Evolutionary conservation across 148 eudicot genomes (phyloP).

Genomic region (Chenopodium suecicum): DNA sequence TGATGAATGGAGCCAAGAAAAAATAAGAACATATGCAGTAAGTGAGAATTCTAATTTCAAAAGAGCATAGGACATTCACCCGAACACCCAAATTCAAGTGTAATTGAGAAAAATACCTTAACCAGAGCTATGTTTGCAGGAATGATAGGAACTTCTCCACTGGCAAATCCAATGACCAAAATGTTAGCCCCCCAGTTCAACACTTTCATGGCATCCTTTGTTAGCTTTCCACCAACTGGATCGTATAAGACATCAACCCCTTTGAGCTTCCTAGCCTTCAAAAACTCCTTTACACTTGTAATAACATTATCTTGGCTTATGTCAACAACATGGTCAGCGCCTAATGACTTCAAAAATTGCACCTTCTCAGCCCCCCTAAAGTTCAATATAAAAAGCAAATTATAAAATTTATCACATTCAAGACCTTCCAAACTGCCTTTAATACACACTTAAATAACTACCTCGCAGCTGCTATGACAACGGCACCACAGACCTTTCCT

Average conservation of each 20-base stretch:
- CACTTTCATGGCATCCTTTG: conserved; percentile 74
- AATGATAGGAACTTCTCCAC: conserved; percentile 92
- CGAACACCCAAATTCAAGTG: not conserved
- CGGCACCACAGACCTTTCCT: conserved; percentile 87
- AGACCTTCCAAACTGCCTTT: not conserved
- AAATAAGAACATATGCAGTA: not conserved
- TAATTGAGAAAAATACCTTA: conserved; percentile 51
- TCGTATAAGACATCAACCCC: conserved; percentile 97
- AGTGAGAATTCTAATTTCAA: not conserved
- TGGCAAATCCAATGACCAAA: conserved; percentile 90
- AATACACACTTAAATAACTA: conserved; percentile 19
- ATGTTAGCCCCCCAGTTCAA: conserved; percentile 97
- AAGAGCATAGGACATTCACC: too few relatives aligned
- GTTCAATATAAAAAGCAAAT: conserved; percentile 9
- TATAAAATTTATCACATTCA: not conserved
- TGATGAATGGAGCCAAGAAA: not conserved
- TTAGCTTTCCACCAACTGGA: conserved; percentile 97
- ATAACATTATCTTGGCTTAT: conserved; percentile 54
- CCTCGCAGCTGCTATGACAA: conserved; percentile 95
- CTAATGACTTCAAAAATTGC: conserved; percentile 66
- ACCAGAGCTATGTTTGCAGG: conserved; percentile 93
- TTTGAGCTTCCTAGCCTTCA: conserved; percentile 70
- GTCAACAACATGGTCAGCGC: conserved; percentile 91
- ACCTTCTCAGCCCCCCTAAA: conserved; percentile 91
- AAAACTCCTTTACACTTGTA: conserved; percentile 77